phyloP scores from a whole-genome alignment of 2,329 filamentous ascomycete genomes.

The Pezicula radicicola region DNA sequence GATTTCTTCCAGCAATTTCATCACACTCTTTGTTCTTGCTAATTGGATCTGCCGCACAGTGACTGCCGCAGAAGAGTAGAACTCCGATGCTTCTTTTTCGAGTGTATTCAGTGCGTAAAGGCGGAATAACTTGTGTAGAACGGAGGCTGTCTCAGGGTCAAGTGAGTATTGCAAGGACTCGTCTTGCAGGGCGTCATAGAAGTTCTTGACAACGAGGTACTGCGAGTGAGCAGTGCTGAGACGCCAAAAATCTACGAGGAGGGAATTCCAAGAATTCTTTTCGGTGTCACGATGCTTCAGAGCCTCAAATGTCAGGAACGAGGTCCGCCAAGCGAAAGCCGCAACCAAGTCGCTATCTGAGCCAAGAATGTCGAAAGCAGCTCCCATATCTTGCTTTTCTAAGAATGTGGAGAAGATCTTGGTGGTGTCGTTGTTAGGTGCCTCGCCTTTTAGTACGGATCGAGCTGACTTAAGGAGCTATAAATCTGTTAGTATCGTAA shows the following conservation, averaged over 20 bases:
- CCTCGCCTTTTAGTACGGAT: slow-evolving; percentile 62
- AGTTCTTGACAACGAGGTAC: slow-evolving; percentile 77
- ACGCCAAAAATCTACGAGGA: slow-evolving; percentile 76
- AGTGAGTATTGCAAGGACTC: slow-evolving; percentile 49
- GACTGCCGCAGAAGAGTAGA: slow-evolving; percentile 67
- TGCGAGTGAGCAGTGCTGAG: slow-evolving; percentile 73
- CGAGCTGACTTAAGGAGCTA: slow-evolving; percentile 71
- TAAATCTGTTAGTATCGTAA: slow-evolving; percentile 1
- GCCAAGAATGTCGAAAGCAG: slow-evolving; percentile 71
- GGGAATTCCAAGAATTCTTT: slow-evolving; percentile 74
- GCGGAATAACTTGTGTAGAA: slow-evolving; percentile 66
- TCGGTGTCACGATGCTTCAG: slow-evolving; percentile 71
- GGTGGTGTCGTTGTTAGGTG: slow-evolving; percentile 65
- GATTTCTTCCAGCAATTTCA: slow-evolving; percentile 68
- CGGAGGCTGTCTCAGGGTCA: slow-evolving; percentile 50
- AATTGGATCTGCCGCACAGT: slow-evolving; percentile 72
- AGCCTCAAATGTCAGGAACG: slow-evolving; percentile 73
- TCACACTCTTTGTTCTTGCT: slow-evolving; percentile 62
- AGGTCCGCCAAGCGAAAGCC: slow-evolving; percentile 73
- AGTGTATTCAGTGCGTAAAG: slow-evolving; percentile 64
- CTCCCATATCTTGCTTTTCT: slow-evolving; percentile 63
- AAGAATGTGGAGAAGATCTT: slow-evolving; percentile 64
- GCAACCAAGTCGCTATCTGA: slow-evolving; percentile 68
- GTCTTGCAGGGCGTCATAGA: slow-evolving; percentile 66
- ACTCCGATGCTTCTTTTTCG: slow-evolving; percentile 67